A percentile compares a stretch with the other conserved stretches of the same genome.
phyloP scores from a whole-genome alignment of 257 asterid genomes.

The Galeopsis tetrahit region DNA sequence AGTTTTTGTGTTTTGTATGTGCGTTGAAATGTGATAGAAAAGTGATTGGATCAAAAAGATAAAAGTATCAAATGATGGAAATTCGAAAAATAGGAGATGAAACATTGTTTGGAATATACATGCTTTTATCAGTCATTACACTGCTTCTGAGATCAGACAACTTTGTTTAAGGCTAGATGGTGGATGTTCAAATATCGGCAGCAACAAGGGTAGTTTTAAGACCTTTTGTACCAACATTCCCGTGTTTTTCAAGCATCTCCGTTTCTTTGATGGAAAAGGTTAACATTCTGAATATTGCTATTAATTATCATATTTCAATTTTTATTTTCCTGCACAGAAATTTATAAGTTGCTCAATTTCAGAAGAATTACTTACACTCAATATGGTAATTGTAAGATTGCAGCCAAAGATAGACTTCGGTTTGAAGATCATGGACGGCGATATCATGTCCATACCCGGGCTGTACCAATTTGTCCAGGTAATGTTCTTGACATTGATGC shows the following conservation, averaged over 20 bases:
- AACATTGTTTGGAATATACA: too few species aligned
- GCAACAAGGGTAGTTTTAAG: constrained; percentile 56
- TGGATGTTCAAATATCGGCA: constrained; percentile 77
- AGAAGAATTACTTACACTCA: constrained; percentile 3
- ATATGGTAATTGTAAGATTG: constrained; percentile 39
- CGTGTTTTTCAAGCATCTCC: constrained; percentile 67
- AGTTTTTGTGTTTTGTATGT: too few species aligned
- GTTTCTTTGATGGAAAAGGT: constrained; percentile 83
- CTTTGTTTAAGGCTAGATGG: constrained; percentile 55
- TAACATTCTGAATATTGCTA: constrained; percentile 8
- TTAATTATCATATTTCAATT: neutral
- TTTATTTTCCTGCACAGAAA: too few species aligned
- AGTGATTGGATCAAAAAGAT: neutral
- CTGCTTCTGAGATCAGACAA: constrained; percentile 35
- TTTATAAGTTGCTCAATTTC: neutral
- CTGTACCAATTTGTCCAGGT: constrained; percentile 76
- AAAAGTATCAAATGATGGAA: neutral
- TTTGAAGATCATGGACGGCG: constrained; percentile 66
- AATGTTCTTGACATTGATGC: neutral
- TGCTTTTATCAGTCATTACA: neutral
- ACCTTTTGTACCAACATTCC: constrained; percentile 78
- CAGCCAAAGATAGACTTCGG: constrained; percentile 93
- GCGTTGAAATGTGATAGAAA: neutral
- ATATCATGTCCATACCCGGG: constrained; percentile 87
- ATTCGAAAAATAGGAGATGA: neutral